Conservation (phyloP, 1,284 basidiomycete genomes). For the Sparassis latifolia region DNA sequence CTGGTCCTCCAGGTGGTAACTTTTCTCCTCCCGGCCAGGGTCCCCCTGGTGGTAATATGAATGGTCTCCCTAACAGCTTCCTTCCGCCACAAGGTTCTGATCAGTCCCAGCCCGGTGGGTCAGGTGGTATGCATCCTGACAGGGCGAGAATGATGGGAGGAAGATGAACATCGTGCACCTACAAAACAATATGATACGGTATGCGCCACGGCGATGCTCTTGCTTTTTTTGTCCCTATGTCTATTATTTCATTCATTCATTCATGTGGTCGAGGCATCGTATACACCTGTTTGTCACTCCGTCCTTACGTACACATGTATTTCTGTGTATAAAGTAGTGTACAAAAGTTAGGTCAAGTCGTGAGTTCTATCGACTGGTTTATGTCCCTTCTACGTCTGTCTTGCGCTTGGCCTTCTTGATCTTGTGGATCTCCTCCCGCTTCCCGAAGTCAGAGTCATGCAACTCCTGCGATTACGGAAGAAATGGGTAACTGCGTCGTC, state of each 20-base stretch:
- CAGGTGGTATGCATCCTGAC: constrained; percentile 78
- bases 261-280: too few relatives aligned
- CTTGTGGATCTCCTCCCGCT: constrained; percentile 76
- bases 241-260: too few relatives aligned
- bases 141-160: constrained; percentile 74
- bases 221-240: too few relatives aligned
- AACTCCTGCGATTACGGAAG: constrained; percentile 55
- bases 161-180: constrained; percentile 13
- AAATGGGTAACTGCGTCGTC: background rate
- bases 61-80: constrained; percentile 26
- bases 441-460: constrained; percentile 88
- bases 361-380: background rate
- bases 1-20: constrained; percentile 7
- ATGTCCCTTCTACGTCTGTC: constrained; percentile 16
- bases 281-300: too few relatives aligned
- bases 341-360: too few relatives aligned
- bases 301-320: too few relatives aligned
- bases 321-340: too few relatives aligned
- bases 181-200: too few relatives aligned
- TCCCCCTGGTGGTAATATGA: constrained; percentile 32
- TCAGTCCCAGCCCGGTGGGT: constrained; percentile 23
- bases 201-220: too few relatives aligned
- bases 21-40: constrained; percentile 48
- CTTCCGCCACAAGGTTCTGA: constrained; percentile 29
- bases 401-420: constrained; percentile 48